Conservation (phyloP, 2,329 filamentous ascomycete genomes). For the Colletotrichum sp. region DNA sequence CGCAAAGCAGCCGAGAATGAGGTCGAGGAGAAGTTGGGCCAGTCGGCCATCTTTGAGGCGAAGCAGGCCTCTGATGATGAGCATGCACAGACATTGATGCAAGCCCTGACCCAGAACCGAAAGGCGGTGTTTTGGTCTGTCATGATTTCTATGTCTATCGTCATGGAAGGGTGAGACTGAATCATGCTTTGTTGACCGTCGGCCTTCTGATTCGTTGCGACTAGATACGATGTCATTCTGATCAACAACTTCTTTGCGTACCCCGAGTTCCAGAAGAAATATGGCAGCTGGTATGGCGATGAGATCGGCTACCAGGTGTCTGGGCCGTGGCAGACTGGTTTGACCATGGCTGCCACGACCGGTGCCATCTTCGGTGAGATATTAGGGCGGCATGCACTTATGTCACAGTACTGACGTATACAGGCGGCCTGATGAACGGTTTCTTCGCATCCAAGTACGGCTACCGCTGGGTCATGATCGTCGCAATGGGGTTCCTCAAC, state of each 20-base stretch:
- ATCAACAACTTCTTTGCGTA: conserved; percentile 50
- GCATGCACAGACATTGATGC: conserved; percentile 29
- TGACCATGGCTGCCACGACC: conserved; percentile 48
- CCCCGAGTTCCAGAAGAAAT: conserved; percentile 41
- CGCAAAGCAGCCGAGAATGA: conserved; percentile 15
- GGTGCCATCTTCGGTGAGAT: conserved; percentile 34
- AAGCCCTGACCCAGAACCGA: conserved; percentile 34
- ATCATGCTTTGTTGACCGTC: rapidly evolving
- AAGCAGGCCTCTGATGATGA: conserved; percentile 22
- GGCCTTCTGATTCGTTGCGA: rapidly evolving
- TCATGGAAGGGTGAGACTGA: conserved; percentile 54
- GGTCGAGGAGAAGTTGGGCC: conserved; percentile 11
- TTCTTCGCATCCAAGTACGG: conserved; percentile 46
- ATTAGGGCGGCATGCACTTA: no score
- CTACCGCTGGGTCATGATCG: conserved; percentile 48
- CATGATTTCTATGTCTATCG: conserved; percentile 45
- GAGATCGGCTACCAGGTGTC: conserved; percentile 50
- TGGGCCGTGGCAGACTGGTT: conserved; percentile 55
- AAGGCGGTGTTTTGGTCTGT: conserved; percentile 43
- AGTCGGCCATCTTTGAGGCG: conserved; percentile 15
- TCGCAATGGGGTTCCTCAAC: conserved; percentile 29
- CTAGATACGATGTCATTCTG: conserved; percentile 26
- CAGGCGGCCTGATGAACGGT: conserved; percentile 44
- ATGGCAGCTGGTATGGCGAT: conserved; percentile 37
- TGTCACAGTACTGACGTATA: background rate